Base-by-base conservation (phyloP, 805 yeast species). In the Hermanozyma aechmeae region DNA sequence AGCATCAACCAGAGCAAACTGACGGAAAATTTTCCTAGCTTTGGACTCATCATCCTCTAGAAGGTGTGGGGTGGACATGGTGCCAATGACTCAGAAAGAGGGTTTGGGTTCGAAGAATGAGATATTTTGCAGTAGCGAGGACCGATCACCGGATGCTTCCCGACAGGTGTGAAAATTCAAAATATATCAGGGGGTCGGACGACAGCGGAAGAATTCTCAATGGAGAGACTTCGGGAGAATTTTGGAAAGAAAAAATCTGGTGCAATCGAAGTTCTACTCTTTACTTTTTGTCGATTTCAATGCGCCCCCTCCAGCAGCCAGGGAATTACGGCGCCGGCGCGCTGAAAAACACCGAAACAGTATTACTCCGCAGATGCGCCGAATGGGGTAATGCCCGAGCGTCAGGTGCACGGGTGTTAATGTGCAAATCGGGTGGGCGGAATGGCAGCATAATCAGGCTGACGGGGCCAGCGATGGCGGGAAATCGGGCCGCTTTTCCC, bases 11-110 rank as follows among this genome's bases (percentile, higher is more conserved):
- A 54, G 35, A 20, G 67, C 58, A 38, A 62, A 58, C 41, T 61
- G 64, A 32, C 51, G 41, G 35, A 62, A 62, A 32, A 61, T 45
- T 33, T 58, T 64, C 30, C 42, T 31, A 13, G 47, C 45, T 32
- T 40, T 38, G 28, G 36, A 37, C 27, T 42, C 38, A n/a, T n/a
- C n/a, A n/a, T n/a, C n/a, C n/a, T n/a, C n/a, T n/a, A n/a, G n/a
- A n/a, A n/a, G n/a, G n/a, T n/a, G n/a, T n/a, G n/a, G n/a, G 27
- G 41, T 25, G 26, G 43, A 23, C 46, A 39, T 38, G 24, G 24
- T 32, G 30, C 10, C 10, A 13, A 24, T 18, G n/a, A n/a, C n/a
- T n/a, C n/a, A n/a, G n/a, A n/a, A n/a, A n/a, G n/a, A n/a, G n/a
- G n/a, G n/a, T n/a, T n/a, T n/a, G n/a, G n/a, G 23, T 23, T 12